Base-by-base conservation (phyloP, 1,284 basidiomycete genomes). In the Malassezia nana region DNA sequence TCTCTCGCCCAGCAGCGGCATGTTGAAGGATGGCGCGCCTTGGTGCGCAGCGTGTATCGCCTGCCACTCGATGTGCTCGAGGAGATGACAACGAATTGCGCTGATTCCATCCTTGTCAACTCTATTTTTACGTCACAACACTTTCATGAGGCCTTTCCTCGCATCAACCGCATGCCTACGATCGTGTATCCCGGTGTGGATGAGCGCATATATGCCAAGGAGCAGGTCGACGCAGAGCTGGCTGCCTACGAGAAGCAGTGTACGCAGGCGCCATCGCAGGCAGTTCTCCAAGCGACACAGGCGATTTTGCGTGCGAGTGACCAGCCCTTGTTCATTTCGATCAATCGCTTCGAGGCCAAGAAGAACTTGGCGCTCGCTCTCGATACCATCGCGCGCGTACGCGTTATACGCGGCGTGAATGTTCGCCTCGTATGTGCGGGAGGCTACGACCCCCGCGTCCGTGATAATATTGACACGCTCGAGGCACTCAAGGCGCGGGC, bases 331-430 rank as follows among this genome's bases (percentile, higher is more conserved):
- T 75, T 98, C 1, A 67, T 96, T 0, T 95, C 90, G 0, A 78
- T 98, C 47, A 98, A 98, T 72, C 85, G 92, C 0, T 98, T 94
- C 68, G 92, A 98, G 76, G 83, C 81, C 60, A 98, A 96, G 79
- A 98, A 98, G 78, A 92, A 98, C 63, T 79, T 81, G 0, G 82
- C 81, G 0, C 78, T 98, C 2, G 90, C 90, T 0, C 78, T 98
- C 24, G 77, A 84, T 40, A 78, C 91, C 0, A 95, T 92, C 64
- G 83, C 85, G 4, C 41, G 35, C 6, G 20, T 55, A 29, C 52
- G 52, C 7, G 6, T 7, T 7, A 16, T 31, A 16, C 41, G 42
- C 38, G 50, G 52, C 24, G 28, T 42, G 15, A 22, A 20, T 0
- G 44, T 67, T 43, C 58, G 67, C 5, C 58, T 67, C 16, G 56